phyloP scores from a whole-genome alignment of 2,329 filamentous ascomycete genomes.

The Graphilbum sp. region DNA sequence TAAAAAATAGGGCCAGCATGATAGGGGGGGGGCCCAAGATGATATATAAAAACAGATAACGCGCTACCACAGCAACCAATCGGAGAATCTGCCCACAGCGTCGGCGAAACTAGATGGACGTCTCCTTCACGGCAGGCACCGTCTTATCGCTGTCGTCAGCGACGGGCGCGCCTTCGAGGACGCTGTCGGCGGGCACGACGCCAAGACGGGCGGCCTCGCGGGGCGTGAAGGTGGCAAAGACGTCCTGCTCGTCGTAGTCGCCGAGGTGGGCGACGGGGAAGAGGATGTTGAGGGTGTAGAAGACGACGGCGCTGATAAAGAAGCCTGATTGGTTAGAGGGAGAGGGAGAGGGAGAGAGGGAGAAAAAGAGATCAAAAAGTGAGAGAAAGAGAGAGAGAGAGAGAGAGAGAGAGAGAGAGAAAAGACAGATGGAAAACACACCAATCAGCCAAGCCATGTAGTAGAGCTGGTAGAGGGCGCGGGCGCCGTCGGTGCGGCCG shows the following conservation, averaged over 20 bases:
- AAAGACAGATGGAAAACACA: conserved; percentile 6
- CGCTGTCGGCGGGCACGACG: not conserved
- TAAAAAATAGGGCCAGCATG: too few relatives aligned
- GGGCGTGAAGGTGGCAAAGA: conserved; percentile 27
- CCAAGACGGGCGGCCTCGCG: conserved; percentile 17
- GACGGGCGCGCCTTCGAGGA: too few relatives aligned
- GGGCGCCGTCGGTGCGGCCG: not conserved
- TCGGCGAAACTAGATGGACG: too few relatives aligned
- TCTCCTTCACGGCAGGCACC: too few relatives aligned
- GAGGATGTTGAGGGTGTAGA: conserved; percentile 15
- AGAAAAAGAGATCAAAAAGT: conserved; percentile 6
- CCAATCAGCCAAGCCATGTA: conserved; percentile 30
- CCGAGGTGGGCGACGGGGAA: conserved; percentile 23
- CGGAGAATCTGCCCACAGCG: too few relatives aligned
- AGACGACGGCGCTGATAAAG: conserved; percentile 1
- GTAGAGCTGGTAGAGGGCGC: conserved; percentile 18
- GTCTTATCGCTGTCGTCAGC: too few relatives aligned
- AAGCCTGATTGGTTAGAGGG: not conserved
- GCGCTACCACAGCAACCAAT: too few relatives aligned
- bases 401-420: not conserved
- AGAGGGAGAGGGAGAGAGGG: not conserved
- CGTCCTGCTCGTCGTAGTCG: conserved; percentile 24
- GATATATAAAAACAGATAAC: too few relatives aligned
- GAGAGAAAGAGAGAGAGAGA: not conserved
- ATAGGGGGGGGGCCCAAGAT: too few relatives aligned